These are phyloP conservation scores for Naganishia cerealis DNA, from an alignment of 1,284 basidiomycete genomes.

Conservation along the genomic window DNA sequence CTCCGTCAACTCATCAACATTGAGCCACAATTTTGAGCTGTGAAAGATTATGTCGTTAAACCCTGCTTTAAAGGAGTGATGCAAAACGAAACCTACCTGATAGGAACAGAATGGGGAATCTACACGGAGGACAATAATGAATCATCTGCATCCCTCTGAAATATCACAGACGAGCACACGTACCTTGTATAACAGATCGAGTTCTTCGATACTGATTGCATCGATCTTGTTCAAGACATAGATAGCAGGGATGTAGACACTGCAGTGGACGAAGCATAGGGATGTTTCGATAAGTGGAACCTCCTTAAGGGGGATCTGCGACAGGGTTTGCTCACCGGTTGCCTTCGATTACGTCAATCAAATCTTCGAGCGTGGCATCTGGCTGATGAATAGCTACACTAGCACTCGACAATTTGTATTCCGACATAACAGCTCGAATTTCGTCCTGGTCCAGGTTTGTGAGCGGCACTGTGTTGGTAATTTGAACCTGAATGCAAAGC, in stretches of 20 bases:
- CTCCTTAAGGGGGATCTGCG: not conserved
- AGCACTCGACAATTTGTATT: constrained; percentile 85
- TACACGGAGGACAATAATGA: constrained; percentile 47
- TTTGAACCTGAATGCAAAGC: constrained; percentile 61
- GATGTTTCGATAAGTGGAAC: not conserved
- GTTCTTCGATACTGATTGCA: constrained; percentile 96
- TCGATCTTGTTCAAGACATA: constrained; percentile 86
- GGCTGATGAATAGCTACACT: constrained; percentile 92
- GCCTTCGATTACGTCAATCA: constrained; percentile 95
- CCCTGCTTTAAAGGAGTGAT: not conserved
- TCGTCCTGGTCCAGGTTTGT: constrained; percentile 94
- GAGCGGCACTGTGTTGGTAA: constrained; percentile 94
- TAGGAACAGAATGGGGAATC: constrained; percentile 92
- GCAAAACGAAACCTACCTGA: constrained; percentile 52
- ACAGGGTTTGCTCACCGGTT: constrained; percentile 64
- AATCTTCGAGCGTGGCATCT: constrained; percentile 89
- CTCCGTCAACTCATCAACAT: constrained; percentile 91
- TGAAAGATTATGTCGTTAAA: not conserved
- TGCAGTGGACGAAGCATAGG: not conserved
- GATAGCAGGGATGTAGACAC: constrained; percentile 89
- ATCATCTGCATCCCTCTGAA: constrained; percentile 48
- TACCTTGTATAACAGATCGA: constrained; percentile 76
- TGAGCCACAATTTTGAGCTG: constrained; percentile 89
- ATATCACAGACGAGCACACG: not conserved
- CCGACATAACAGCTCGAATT: constrained; percentile 91